Evolutionary conservation across 2,329 filamentous ascomycete species (phyloP).

Genomic region (Venturia pyrina): DNA sequence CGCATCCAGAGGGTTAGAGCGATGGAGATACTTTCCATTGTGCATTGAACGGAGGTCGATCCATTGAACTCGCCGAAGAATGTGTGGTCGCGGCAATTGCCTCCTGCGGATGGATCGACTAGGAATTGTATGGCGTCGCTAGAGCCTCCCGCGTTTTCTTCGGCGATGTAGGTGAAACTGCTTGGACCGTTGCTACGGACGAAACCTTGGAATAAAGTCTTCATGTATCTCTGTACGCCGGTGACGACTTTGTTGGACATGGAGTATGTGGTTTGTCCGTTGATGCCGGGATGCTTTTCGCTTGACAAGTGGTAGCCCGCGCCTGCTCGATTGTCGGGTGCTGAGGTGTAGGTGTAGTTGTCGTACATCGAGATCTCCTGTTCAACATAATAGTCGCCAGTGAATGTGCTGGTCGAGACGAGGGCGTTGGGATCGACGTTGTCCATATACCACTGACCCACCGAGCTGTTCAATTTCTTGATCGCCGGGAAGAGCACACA

Average conservation of each 20-base stretch:
- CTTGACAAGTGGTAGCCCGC: neutral
- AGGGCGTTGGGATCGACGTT: neutral
- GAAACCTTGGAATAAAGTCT: neutral
- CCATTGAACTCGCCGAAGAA: neutral
- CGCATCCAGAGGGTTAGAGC: neutral
- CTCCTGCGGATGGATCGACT: neutral
- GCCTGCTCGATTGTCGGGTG: neutral
- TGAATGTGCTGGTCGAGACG: neutral
- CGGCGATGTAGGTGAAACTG: neutral
- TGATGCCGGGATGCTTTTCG: neutral
- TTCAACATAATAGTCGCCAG: neutral
- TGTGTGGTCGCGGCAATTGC: neutral
- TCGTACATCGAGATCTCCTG: neutral
- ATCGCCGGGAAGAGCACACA: neutral
- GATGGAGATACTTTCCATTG: neutral
- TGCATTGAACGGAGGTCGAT: neutral
- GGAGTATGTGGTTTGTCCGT: neutral
- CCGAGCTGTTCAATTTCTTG: neutral
- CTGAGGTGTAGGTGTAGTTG: neutral
- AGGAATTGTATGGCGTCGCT: neutral
- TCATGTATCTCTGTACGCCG: neutral
- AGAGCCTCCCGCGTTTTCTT: neutral
- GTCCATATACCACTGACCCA: neutral
- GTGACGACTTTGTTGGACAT: neutral
- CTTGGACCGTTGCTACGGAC: neutral